Evolutionary conservation across 1,139 yeast species (phyloP).

Genomic region (Wickerhamomyces sp.): DNA sequence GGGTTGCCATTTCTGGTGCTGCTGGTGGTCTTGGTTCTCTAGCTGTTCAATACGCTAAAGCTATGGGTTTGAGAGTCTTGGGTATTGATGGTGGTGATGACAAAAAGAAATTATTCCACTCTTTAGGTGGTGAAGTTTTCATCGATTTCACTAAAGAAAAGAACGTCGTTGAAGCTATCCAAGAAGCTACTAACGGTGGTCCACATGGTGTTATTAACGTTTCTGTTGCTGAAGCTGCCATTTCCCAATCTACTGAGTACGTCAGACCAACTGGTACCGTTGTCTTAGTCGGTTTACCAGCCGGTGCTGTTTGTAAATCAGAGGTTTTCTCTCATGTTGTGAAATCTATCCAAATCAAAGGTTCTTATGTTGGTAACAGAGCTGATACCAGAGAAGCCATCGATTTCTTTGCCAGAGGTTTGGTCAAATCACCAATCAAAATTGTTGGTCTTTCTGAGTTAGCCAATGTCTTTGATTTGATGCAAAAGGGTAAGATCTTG

Average conservation of each 20-base stretch:
- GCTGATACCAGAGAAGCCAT: conserved; percentile 75
- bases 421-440: conserved; percentile 66
- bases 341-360: conserved; percentile 58
- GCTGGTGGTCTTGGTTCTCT: conserved; percentile 77
- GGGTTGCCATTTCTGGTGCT: conserved; percentile 78
- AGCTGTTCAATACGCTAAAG: conserved; percentile 70
- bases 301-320: conserved; percentile 60
- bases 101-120: conserved; percentile 51
- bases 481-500: conserved; percentile 67
- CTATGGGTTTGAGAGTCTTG: conserved; percentile 66
- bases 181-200: conserved; percentile 62
- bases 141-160: conserved; percentile 59
- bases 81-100: conserved; percentile 76
- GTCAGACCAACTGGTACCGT: conserved; percentile 69
- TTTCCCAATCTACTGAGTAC: conserved; percentile 57
- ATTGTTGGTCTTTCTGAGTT: conserved; percentile 64
- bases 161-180: conserved; percentile 53
- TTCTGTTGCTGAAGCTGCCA: conserved; percentile 66
- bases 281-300: conserved; percentile 73
- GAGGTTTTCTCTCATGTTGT: conserved; percentile 64
- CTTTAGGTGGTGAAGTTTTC: conserved; percentile 63
- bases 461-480: conserved; percentile 56
- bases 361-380: conserved; percentile 79
- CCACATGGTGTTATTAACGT: conserved; percentile 74
- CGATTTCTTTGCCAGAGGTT: conserved; percentile 68